Conservation (phyloP, 352 stramenopile genomes). For the Phytophthora multivora region DNA sequence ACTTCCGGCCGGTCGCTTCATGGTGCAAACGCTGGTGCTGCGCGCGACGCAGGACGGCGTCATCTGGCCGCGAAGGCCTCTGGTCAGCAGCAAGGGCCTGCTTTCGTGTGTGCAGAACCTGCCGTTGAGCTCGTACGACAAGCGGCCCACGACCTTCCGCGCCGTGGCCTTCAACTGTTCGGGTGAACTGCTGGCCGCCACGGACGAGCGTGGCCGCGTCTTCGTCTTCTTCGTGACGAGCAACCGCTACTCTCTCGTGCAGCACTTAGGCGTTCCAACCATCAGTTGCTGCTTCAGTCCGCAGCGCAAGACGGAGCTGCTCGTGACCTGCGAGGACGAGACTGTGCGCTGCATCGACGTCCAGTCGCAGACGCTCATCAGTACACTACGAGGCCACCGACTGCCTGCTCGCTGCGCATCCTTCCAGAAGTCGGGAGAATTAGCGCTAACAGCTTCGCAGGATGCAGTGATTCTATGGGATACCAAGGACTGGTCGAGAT, state of each 20-base stretch:
- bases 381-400: slow-evolving; percentile 74
- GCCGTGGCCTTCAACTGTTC: slow-evolving; percentile 69
- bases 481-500: slow-evolving; percentile 83
- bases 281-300: slow-evolving; percentile 78
- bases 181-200: slow-evolving; percentile 67
- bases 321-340: slow-evolving; percentile 86
- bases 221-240: slow-evolving; percentile 80
- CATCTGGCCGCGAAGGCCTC: slow-evolving; percentile 72
- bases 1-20: slow-evolving; percentile 11
- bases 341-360: slow-evolving; percentile 82
- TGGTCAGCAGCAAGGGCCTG: slow-evolving; percentile 71
- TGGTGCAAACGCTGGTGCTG: slow-evolving; percentile 75
- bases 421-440: slow-evolving; percentile 74
- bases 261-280: slow-evolving; percentile 63
- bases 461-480: slow-evolving; percentile 88
- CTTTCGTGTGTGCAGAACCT: slow-evolving; percentile 76
- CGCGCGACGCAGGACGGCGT: slow-evolving; percentile 70
- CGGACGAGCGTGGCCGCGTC: slow-evolving; percentile 79
- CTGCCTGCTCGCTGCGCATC: slow-evolving; percentile 55
- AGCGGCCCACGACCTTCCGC: slow-evolving; percentile 53
- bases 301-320: slow-evolving; percentile 66
- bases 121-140: slow-evolving; percentile 64
- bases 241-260: slow-evolving; percentile 80
- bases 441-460: slow-evolving; percentile 77
- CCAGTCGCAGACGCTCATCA: slow-evolving; percentile 72